Conservation (phyloP, 495 filamentous ascomycete genomes). For the Hypoxylon fragiforme region DNA sequence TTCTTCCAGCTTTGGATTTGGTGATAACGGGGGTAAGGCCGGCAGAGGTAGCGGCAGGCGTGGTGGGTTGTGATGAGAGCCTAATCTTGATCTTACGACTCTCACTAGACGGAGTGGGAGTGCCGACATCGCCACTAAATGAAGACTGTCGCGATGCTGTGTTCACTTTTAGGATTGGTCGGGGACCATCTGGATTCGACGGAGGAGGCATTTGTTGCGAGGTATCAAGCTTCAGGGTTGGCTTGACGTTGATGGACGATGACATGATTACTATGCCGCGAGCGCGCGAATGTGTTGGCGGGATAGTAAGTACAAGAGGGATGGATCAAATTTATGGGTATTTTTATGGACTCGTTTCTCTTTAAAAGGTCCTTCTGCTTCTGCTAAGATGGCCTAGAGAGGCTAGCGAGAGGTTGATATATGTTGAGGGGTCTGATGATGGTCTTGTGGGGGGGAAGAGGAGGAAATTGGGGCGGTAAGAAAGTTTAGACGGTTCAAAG, state of each 20-base stretch:
- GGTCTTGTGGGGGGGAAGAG: no score
- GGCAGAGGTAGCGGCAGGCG: slow-evolving; percentile 40
- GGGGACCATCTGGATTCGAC: slow-evolving; percentile 23
- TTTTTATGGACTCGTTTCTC: no score
- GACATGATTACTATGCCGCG: slow-evolving; percentile 3
- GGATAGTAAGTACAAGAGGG: not conserved
- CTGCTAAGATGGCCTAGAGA: no score
- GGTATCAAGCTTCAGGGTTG: slow-evolving; percentile 35
- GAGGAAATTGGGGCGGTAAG: no score
- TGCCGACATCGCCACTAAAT: slow-evolving; percentile 32
- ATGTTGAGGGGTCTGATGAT: no score
- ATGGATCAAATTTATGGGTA: not conserved
- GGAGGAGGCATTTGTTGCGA: slow-evolving; percentile 35
- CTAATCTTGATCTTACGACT: slow-evolving; percentile 59
- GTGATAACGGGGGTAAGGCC: slow-evolving; percentile 28
- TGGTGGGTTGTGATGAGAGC: slow-evolving; percentile 49
- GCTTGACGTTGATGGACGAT: slow-evolving; percentile 32
- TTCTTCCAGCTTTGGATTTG: slow-evolving; percentile 54
- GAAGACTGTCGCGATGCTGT: slow-evolving; percentile 28
- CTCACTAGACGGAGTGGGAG: slow-evolving; percentile 46
- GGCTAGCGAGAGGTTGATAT: no score
- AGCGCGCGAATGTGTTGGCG: not conserved
- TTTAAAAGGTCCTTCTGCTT: no score
- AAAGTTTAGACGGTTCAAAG: no score
- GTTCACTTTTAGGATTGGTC: slow-evolving; percentile 44